Evolutionary conservation across 305 asterid species (phyloP), one percentile per base, ranked within the genome.

Genomic region (Rubia peregrina): DNA sequence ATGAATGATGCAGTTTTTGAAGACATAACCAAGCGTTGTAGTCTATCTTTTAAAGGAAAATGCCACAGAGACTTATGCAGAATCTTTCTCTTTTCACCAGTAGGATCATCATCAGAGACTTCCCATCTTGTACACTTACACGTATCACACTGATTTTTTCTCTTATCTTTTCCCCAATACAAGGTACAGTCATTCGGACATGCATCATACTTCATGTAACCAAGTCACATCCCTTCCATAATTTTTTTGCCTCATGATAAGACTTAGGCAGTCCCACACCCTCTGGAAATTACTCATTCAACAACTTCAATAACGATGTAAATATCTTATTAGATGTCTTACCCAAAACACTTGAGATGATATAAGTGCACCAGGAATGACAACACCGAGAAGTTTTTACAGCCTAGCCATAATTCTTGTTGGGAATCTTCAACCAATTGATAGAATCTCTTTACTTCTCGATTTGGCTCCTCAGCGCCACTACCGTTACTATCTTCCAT

Each of bases 341-440:
- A 21, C 61, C 61, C 16, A 70, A 62, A n/a, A 26, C 75, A 75
- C 33, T 69, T 74, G 1, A 69, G 26, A 33, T 46, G 42, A 69
- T 26, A 42, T 60, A 69, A 33, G 9, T 70, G 43, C 49, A 74
- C 53, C 8, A 63, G 9, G 17, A 74, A 74, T 16, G 55, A n/a
- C 0, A 74, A 21, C 26, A 68, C 62, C n/a, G 74, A 60, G 36
- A 74, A 68, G 1, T 21, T 74, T 42, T 74, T 68, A 55, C 26
- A 61, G 4, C 78, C 70, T 8, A 57, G 70, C 16, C 55, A 48
- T 13, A 48, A 48, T 8, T 48, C 55, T 48, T 48, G 14, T 14
- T 48, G 14, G 55, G 55, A 61, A 61, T 74, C 70, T 6, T 68
- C 74, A 19, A 74, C 9, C 9, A 74, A 24, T 61, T 74, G 61